A percentile compares a stretch with the other conserved stretches of the same genome.
These are phyloP conservation scores for Saccharomycodes ludwigii DNA, from an alignment of 805 yeast genomes.

Conservation along the genomic window DNA sequence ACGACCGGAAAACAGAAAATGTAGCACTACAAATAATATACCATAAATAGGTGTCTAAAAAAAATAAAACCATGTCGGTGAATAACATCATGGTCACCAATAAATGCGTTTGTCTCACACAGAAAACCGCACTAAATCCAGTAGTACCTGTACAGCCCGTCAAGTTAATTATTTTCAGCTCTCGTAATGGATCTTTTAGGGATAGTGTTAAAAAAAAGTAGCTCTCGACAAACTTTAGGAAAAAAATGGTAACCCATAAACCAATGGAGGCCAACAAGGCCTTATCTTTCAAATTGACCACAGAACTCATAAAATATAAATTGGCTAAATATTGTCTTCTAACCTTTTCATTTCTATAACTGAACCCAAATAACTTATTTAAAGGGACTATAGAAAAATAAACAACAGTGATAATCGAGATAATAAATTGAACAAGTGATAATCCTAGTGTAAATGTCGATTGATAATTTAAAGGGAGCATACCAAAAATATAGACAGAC, in stretches of 20 bases:
- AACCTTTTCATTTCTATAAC: slow-evolving; percentile 11
- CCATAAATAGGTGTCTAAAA: slow-evolving; percentile 69
- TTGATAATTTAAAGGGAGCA: slow-evolving; percentile 24
- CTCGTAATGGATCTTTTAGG: slow-evolving; percentile 50
- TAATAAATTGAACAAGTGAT: slow-evolving; percentile 34
- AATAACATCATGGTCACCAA: slow-evolving; percentile 34
- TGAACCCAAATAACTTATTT: slow-evolving; percentile 30
- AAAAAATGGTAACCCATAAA: slow-evolving; percentile 46
- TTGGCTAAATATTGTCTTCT: slow-evolving; percentile 32
- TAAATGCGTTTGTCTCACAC: slow-evolving; percentile 38
- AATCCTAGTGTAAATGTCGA: slow-evolving; percentile 26
- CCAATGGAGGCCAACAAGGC: slow-evolving; percentile 42
- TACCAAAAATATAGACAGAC: slow-evolving; percentile 27
- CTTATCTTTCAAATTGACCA: slow-evolving; percentile 34
- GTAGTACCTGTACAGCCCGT: slow-evolving; percentile 41
- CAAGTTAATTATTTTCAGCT: slow-evolving; percentile 36
- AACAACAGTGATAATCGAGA: slow-evolving; percentile 34
- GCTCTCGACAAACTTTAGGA: slow-evolving; percentile 52
- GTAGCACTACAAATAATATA: slow-evolving; percentile 57
- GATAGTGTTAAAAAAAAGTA: slow-evolving; percentile 57
- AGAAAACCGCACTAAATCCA: slow-evolving; percentile 35
- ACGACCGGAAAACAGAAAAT: slow-evolving; percentile 50
- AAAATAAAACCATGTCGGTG: slow-evolving; percentile 49
- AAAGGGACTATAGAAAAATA: slow-evolving; percentile 45
- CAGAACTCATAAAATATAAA: slow-evolving; percentile 36